A percentile compares a stretch with the other conserved stretches of the same genome.
These are phyloP conservation scores for Scortechinia acanthostroma DNA, from an alignment of 2,329 filamentous ascomycete species.

Conservation along the genomic window DNA sequence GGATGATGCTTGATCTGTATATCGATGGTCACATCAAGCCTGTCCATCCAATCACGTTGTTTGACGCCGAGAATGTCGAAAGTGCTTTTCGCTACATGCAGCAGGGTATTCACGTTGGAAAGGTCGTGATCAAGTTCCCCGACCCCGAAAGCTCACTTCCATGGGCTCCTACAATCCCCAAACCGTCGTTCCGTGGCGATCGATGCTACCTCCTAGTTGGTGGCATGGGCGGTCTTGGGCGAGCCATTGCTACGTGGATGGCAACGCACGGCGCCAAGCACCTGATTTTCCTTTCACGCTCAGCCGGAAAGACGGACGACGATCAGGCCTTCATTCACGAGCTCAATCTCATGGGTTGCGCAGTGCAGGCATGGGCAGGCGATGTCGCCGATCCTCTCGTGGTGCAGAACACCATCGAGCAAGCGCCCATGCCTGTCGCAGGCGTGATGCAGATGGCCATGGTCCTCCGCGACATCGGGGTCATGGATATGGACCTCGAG, in stretches of 20 bases:
- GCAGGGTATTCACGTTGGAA: not conserved
- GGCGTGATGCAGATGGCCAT: not conserved
- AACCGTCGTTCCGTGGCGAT: slow-evolving; percentile 6
- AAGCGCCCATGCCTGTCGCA: no score
- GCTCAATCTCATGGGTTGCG: slow-evolving; percentile 9
- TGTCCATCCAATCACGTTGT: not conserved
- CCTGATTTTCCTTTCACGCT: slow-evolving; percentile 21
- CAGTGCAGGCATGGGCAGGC: slow-evolving; percentile 9
- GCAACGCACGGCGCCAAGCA: slow-evolving; percentile 17
- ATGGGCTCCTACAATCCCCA: slow-evolving; percentile 1
- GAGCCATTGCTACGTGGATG: slow-evolving; percentile 21
- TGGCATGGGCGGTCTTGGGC: slow-evolving; percentile 23
- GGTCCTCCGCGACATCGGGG: not conserved
- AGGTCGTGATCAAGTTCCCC: not conserved
- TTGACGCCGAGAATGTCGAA: not conserved
- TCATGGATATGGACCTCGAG: not conserved
- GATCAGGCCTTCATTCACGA: slow-evolving; percentile 13
- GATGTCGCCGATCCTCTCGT: slow-evolving; percentile 7
- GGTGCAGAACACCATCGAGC: not conserved
- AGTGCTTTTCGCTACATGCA: not conserved
- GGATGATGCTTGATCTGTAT: not conserved
- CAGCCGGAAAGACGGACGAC: slow-evolving; percentile 12
- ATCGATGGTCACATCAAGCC: not conserved
- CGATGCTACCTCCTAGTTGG: slow-evolving; percentile 22
- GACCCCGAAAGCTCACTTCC: slow-evolving; percentile 1